Percentiles rank a stretch among this genome's conserved stretches.
phyloP scores from a whole-genome alignment of 768 basidiomycete genomes.

The Tremella mesenterica region DNA sequence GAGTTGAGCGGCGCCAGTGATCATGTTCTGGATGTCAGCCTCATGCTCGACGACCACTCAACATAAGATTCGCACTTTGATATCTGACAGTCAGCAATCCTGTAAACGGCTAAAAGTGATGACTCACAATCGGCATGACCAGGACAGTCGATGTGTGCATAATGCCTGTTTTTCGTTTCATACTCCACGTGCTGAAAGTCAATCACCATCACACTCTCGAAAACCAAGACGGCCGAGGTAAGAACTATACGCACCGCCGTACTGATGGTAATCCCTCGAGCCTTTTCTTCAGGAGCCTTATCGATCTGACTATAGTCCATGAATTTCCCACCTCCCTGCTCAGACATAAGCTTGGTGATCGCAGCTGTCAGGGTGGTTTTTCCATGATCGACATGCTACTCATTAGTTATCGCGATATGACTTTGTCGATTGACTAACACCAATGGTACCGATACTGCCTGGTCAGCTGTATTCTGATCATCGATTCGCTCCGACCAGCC shows the following conservation, averaged over 20 bases:
- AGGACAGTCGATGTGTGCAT: constrained; percentile 96
- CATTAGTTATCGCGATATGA: background rate
- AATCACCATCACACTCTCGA: background rate
- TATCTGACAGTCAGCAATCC: constrained; percentile 16
- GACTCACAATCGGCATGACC: constrained; percentile 47
- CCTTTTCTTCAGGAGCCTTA: constrained; percentile 99
- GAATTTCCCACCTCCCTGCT: constrained; percentile 64
- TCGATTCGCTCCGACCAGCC: too few species aligned
- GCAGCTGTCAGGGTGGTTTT: constrained; percentile 47
- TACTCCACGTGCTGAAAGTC: constrained; percentile 74
- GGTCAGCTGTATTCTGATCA: background rate
- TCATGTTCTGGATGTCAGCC: constrained; percentile 71
- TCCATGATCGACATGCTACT: constrained; percentile 46
- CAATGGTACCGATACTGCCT: constrained; percentile 47
- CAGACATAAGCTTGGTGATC: constrained; percentile 75
- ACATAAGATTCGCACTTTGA: too few species aligned
- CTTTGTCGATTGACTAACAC: constrained; percentile 24
- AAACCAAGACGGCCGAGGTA: too few species aligned
- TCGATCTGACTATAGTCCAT: constrained; percentile 96
- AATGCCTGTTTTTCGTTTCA: constrained; percentile 79
- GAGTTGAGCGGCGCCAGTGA: constrained; percentile 97
- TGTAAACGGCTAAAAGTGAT: too few species aligned
- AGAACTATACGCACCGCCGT: constrained; percentile 53
- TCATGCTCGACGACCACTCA: background rate
- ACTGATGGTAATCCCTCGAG: constrained; percentile 98